Conservation (phyloP, 768 basidiomycete genomes). For the Myochromella boudieri region DNA sequence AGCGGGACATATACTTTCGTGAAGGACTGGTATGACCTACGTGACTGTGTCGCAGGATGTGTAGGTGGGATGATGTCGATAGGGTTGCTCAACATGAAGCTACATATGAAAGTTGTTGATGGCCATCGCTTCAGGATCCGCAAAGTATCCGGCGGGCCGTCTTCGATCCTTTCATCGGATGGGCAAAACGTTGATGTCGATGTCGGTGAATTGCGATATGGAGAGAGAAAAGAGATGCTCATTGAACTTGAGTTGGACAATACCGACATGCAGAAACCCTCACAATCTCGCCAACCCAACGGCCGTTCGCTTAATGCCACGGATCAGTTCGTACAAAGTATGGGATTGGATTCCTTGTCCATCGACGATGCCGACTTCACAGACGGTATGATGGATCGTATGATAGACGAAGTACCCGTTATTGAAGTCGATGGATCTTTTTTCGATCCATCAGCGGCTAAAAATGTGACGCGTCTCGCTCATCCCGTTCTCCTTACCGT, state of each 20-base stretch:
- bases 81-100: conserved; percentile 88
- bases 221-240: conserved; percentile 97
- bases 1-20: conserved; percentile 97
- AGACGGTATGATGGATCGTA: conserved; percentile 92
- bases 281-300: conserved; percentile 23
- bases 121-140: conserved; percentile 88
- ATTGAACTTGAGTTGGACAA: conserved; percentile 94
- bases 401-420: conserved; percentile 98
- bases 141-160: conserved; percentile 90
- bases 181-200: conserved; percentile 96
- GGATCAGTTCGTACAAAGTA: conserved; percentile 83
- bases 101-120: conserved; percentile 94
- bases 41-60: conserved; percentile 89
- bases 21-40: conserved; percentile 96
- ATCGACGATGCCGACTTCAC: conserved; percentile 79
- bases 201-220: conserved; percentile 89
- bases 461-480: conserved; percentile 84
- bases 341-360: conserved; percentile 75
- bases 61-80: conserved; percentile 97
- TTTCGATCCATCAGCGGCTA: conserved; percentile 84
- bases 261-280: conserved; percentile 48
- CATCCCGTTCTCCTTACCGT: conserved; percentile 94
- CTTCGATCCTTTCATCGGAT: conserved; percentile 84
- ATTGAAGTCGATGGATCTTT: conserved; percentile 95
- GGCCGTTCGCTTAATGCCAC: conserved; percentile 69